Conservation (phyloP, 1,284 basidiomycete species). For the Caloboletus firmus region DNA sequence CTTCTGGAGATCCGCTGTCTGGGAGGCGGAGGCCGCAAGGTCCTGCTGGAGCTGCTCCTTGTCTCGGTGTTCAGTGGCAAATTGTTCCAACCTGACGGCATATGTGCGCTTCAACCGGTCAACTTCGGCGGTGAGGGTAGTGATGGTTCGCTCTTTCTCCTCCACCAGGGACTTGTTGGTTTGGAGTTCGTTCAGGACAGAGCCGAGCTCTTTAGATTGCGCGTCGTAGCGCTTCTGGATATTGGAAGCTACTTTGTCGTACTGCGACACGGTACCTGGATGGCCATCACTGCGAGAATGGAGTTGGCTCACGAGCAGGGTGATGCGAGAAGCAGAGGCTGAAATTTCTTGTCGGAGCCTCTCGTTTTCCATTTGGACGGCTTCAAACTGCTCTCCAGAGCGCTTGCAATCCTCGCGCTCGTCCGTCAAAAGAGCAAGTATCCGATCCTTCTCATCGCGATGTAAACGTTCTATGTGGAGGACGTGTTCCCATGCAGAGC, state of each 20-base stretch:
- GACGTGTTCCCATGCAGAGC: not conserved
- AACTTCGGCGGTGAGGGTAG: not conserved
- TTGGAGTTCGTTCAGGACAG: not conserved
- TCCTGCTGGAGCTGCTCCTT: conserved; percentile 5
- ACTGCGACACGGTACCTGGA: not conserved
- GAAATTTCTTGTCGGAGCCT: not conserved
- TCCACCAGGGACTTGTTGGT: not conserved
- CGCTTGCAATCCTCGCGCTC: not conserved
- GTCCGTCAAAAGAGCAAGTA: not conserved
- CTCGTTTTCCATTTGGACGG: conserved; percentile 4
- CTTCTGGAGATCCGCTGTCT: not conserved
- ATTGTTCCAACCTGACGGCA: not conserved
- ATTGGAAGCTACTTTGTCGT: not conserved
- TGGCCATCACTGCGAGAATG: not conserved
- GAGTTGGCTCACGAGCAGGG: conserved; percentile 4
- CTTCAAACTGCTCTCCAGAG: not conserved
- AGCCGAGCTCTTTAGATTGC: not conserved
- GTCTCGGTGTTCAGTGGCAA: not conserved
- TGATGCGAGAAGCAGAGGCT: not conserved
- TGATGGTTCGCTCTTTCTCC: conserved; percentile 2
- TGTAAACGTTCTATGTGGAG: conserved; percentile 2
- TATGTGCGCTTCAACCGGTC: not conserved
- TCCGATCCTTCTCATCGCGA: conserved; percentile 7
- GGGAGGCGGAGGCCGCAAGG: not conserved
- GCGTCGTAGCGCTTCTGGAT: not conserved